A percentile compares a stretch with the other conserved stretches of the same genome.
Evolutionary conservation across 352 stramenopile species (phyloP).

Genomic region (Phytophthora kernoviae): DNA sequence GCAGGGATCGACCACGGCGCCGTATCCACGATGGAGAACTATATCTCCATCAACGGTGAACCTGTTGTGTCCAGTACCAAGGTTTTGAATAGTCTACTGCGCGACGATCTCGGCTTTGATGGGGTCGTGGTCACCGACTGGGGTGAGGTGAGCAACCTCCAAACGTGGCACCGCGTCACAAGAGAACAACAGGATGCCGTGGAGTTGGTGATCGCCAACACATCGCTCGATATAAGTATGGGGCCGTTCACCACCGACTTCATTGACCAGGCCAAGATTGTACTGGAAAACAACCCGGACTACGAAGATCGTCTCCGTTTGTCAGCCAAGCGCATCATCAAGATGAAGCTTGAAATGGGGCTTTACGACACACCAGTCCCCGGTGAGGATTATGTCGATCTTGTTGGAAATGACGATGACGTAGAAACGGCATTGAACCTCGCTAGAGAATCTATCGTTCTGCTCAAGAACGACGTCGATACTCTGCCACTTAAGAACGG

Average conservation of each 20-base stretch:
- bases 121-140: constrained; percentile 91
- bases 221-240: constrained; percentile 91
- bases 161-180: constrained; percentile 51
- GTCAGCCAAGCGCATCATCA: constrained; percentile 63
- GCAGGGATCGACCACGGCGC: constrained; percentile 71
- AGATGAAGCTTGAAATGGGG: constrained; percentile 66
- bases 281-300: constrained; percentile 32
- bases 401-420: constrained; percentile 50
- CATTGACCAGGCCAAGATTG: constrained; percentile 48
- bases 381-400: constrained; percentile 37
- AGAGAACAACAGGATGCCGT: constrained; percentile 46
- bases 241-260: constrained; percentile 43
- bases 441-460: constrained; percentile 69
- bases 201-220: constrained; percentile 61
- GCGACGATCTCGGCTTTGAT: constrained; percentile 75
- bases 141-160: constrained; percentile 86
- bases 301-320: constrained; percentile 44
- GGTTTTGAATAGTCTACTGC: constrained; percentile 71
- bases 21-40: constrained; percentile 92
- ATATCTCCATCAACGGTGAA: constrained; percentile 88
- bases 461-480: constrained; percentile 74
- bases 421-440: constrained; percentile 54
- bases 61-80: constrained; percentile 79
- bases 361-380: constrained; percentile 66
- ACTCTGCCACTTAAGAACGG: constrained; percentile 44